Evolutionary conservation across 768 basidiomycete genomes (phyloP).

Genomic region (Russula dissimulans): DNA sequence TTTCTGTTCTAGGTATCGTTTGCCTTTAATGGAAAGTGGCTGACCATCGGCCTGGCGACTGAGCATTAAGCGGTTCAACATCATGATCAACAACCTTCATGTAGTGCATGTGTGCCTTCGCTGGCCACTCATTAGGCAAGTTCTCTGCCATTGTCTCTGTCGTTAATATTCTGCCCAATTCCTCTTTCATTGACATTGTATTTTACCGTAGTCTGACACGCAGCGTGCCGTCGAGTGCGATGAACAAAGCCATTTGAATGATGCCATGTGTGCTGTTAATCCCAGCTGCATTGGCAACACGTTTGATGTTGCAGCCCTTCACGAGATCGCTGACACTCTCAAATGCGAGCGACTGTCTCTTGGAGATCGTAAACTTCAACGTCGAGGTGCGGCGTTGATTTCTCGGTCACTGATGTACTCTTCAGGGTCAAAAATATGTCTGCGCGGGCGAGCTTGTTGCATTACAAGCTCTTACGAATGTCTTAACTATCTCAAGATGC

Average conservation of each 20-base stretch:
- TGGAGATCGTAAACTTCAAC: slow-evolving; percentile 97
- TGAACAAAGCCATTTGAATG: slow-evolving; percentile 84
- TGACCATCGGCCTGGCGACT: too few relatives aligned
- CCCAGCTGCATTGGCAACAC: slow-evolving; percentile 77
- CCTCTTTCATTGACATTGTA: slow-evolving; percentile 95
- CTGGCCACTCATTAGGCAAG: slow-evolving; percentile 96
- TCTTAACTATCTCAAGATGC: too few relatives aligned
- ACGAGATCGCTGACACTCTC: slow-evolving; percentile 94
- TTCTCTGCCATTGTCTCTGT: slow-evolving; percentile 98
- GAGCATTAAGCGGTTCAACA: too few relatives aligned
- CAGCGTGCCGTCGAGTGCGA: slow-evolving; percentile 98
- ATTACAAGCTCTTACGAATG: too few relatives aligned
- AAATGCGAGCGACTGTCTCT: slow-evolving; percentile 60
- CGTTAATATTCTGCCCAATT: slow-evolving; percentile 91
- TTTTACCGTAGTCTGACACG: slow-evolving; percentile 99
- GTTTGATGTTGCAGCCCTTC: slow-evolving; percentile 43
- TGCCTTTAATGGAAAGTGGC: too few relatives aligned
- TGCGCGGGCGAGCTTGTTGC: slow-evolving; percentile 88
- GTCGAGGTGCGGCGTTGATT: slow-evolving; percentile 53
- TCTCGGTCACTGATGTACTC: not conserved
- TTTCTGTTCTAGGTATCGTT: too few relatives aligned
- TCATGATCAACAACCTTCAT: too few relatives aligned
- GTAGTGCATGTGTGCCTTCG: slow-evolving; percentile 47
- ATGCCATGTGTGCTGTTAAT: slow-evolving; percentile 98
- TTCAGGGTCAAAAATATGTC: slow-evolving; percentile 98